Evolutionary conservation across 176 grass and related monocot species (phyloP).

Genomic region (Oryza meyeriana): DNA sequence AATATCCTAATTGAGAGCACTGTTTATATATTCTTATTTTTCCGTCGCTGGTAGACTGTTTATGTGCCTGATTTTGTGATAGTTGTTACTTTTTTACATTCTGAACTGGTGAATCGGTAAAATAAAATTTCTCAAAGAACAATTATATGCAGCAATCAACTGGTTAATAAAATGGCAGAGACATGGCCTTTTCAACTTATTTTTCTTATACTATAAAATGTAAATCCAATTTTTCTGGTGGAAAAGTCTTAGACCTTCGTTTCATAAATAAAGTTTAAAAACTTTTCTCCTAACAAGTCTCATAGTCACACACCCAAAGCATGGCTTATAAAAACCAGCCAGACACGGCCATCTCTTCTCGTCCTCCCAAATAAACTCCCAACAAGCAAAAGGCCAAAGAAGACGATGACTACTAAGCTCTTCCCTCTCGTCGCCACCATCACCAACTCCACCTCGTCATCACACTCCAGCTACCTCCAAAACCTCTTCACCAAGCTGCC

Average conservation of each 20-base stretch:
- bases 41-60: not conserved
- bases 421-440: slow-evolving; percentile 16
- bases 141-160: not conserved
- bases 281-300: not conserved
- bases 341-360: not conserved
- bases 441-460: slow-evolving; percentile 29
- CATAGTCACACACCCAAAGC: not conserved
- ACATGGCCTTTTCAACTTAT: not conserved
- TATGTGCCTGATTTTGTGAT: not conserved
- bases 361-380: not conserved
- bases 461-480: slow-evolving; percentile 14
- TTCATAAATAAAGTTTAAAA: not conserved
- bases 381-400: not conserved
- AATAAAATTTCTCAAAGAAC: not conserved
- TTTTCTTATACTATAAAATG: not conserved
- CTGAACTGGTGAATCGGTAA: not conserved
- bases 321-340: slow-evolving; percentile 10
- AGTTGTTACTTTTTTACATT: not conserved
- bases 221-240: not conserved
- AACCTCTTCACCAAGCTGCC: slow-evolving; percentile 29
- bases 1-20: too few species aligned
- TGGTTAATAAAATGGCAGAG: not conserved
- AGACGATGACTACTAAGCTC: slow-evolving; percentile 16
- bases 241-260: not conserved
- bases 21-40: too few species aligned